Evolutionary conservation across 2,329 filamentous ascomycete genomes (phyloP), one percentile per base, ranked within the genome.

Genomic region (Phialophora tarda): DNA sequence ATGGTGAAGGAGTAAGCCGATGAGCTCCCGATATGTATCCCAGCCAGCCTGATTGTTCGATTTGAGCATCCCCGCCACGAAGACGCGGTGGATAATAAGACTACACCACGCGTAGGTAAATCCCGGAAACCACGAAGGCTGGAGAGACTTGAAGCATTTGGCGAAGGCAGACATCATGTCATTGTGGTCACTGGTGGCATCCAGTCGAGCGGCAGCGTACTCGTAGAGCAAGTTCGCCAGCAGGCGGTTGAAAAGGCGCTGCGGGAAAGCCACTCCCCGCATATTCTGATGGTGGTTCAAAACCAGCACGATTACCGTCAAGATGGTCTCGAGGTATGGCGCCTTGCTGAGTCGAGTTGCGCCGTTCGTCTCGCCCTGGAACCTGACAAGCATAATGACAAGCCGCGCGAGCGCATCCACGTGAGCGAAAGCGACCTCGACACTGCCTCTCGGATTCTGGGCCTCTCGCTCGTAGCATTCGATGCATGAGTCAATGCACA

Each of bases 161-260:
- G 90, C 91, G 72, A 97, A 86, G 48, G 85, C 88, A 59, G 92
- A 79, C 71, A 92, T 84, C 73, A 96, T 87, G 32, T 89, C 86
- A 69, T 87, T 86, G 71, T 92, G 89, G 23, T 85, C 78, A 62
- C 88, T 83, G 54, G 83, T 77, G 38, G 89, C 75, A 64, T 89
- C 84, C 67, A 88, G 83, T 12, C 84, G 84, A 56, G 86, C 81
- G 55, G 81, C 75, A 30, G 86, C 83, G 63, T 94, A 85, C 72
- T 95, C 90, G 77, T 91, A 91, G 4, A 99, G 84, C 56, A 97
- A 84, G 73, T 90, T 86, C 0, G 92, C 94, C 75, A 97, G 90
- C 50, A 99, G 84, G 54, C 94, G 89, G 85, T 93, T 95, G 82
- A 97, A 98, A 32, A 96, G 89, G 68, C 92, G 89, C 75, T 94